Evolutionary conservation across 768 basidiomycete species (phyloP).

Genomic region (Lactifluus volemus): DNA sequence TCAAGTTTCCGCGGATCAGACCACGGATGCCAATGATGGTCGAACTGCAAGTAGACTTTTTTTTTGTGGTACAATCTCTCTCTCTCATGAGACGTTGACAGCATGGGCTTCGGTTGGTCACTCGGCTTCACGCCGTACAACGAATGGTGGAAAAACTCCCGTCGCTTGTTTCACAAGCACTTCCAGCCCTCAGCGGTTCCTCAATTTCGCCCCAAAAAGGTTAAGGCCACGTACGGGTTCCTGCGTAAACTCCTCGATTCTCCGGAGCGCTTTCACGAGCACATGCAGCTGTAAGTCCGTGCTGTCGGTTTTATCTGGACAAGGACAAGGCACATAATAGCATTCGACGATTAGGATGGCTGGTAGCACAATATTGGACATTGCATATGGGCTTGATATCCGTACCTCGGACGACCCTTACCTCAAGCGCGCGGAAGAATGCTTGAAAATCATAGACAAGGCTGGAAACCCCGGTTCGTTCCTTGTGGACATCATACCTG

Average conservation of each 20-base stretch:
- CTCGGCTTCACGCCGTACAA: conserved; percentile 26
- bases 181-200: conserved; percentile 20
- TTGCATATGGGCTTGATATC: conserved; percentile 18
- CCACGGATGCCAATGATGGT: conserved; percentile 19
- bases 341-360: conserved; percentile 6
- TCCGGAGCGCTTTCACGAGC: conserved; percentile 28
- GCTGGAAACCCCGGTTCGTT: conserved; percentile 22
- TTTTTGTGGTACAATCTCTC: neutral
- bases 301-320: no score
- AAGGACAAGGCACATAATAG: neutral
- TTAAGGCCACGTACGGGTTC: conserved; percentile 26
- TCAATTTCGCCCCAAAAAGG: conserved; percentile 26
- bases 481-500: conserved; percentile 23
- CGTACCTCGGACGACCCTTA: conserved; percentile 15
- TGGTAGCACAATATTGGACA: conserved; percentile 17
- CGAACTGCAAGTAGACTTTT: conserved; percentile 10
- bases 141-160: conserved; percentile 28
- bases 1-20: neutral
- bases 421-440: conserved; percentile 19
- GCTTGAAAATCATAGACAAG: conserved; percentile 12
- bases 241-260: conserved; percentile 28
- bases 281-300: conserved; percentile 29
- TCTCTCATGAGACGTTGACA: neutral
- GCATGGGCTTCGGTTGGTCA: conserved; percentile 19
- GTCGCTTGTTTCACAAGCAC: conserved; percentile 26